Evolutionary conservation across 345 rosid species (phyloP), one percentile per base, ranked within the genome.

Genomic region (Acer yangbiense): DNA sequence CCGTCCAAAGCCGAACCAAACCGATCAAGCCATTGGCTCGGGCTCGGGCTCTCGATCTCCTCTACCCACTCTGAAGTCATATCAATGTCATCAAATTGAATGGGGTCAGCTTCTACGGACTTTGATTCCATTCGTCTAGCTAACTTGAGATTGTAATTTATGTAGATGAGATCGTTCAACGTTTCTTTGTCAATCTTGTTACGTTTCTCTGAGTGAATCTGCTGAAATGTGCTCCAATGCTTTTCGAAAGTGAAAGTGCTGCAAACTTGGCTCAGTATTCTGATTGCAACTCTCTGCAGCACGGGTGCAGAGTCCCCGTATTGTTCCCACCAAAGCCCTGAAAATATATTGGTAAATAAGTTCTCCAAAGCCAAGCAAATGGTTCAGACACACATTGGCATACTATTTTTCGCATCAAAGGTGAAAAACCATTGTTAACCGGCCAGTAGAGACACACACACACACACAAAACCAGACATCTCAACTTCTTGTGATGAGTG

Each of bases 271-370:
- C 95, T 92, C 69, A 92, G 86, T 78, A 93, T 89, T 84, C 98
- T 85, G 48, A 91, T 90, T 6, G 98, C 97, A 61, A 94, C 92
- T n/a, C 92, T 82, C 74, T 94, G 98, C 71, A 94, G 76, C 69
- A 87, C 92, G 0, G 95, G 97, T 12, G 98, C 98, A 64, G 95
- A 87, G 77, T 92, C 98, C 11, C 98, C 95, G 54, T 90, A 92
- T 82, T 92, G 98, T 77, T 94, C 98, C 98, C 98, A 94, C 98
- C 97, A 94, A 3, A 94, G 86, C 76, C 98, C 98, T 94, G 76
- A 11, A 80, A 85, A 41, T 14, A 5, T 13, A 32, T 20, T 11
- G 3, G 13, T 39, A 48, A 60, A 23, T 3, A 39, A 65, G 54
- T 70, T 74, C 4, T 60, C 14, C 62, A 66, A 20, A 46, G 11